Evolutionary conservation across 805 yeast genomes (phyloP).

Genomic region (Sugiyamaella boreocaroliniensis): DNA sequence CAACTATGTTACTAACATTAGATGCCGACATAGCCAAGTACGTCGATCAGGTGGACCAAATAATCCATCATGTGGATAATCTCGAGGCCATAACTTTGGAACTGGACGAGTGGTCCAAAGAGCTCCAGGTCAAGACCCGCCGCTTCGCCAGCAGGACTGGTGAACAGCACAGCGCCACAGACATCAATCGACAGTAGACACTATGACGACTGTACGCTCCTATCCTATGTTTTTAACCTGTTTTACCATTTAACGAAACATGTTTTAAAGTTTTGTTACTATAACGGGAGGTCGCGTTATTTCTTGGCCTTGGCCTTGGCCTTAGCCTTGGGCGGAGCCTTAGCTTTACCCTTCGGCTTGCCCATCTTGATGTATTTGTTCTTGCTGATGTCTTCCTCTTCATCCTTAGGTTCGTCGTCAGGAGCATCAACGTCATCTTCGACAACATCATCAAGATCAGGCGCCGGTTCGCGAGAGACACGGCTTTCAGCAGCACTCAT

Average conservation of each 20-base stretch:
- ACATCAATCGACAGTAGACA: too few relatives aligned
- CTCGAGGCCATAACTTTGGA: constrained; percentile 47
- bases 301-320: constrained; percentile 18
- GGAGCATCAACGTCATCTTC: constrained; percentile 31
- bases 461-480: constrained; percentile 29
- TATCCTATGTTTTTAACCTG: too few relatives aligned
- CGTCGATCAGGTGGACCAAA: constrained; percentile 16
- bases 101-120: constrained; percentile 55
- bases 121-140: constrained; percentile 41
- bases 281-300: not conserved
- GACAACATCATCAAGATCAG: constrained; percentile 67
- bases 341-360: constrained; percentile 33
- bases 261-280: too few relatives aligned
- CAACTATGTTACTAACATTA: not conserved
- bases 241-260: too few relatives aligned
- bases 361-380: constrained; percentile 56
- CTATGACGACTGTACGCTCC: too few relatives aligned
- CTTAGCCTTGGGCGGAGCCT: constrained; percentile 19
- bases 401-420: constrained; percentile 32
- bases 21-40: constrained; percentile 15
- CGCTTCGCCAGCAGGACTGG: constrained; percentile 4
- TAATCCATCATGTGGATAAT: constrained; percentile 20
- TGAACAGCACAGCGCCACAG: too few relatives aligned
- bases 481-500: constrained; percentile 33
- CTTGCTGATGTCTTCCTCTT: constrained; percentile 47